Percentiles rank a stretch among this genome's conserved stretches.
phyloP scores from a whole-genome alignment of 1,284 basidiomycete species.

The Fomitopsis betulina region DNA sequence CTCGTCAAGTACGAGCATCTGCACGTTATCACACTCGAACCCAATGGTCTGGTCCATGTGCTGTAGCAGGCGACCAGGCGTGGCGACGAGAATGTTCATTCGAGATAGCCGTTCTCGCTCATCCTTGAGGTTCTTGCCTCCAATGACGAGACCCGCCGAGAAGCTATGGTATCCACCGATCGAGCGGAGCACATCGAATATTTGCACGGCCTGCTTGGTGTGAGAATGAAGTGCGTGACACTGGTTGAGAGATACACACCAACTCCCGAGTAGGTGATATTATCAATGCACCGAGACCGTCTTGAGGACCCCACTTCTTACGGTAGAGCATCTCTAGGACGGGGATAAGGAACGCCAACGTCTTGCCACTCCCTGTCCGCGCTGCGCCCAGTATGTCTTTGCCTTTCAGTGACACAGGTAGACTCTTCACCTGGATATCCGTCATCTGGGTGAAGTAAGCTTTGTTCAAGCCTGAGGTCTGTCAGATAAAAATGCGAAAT shows the following conservation, averaged over 20 bases:
- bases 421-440: conserved; percentile 67
- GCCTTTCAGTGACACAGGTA: conserved; percentile 62
- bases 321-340: conserved; percentile 73
- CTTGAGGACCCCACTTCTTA: conserved; percentile 74
- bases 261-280: conserved; percentile 96
- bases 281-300: conserved; percentile 88
- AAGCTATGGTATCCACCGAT: conserved; percentile 91
- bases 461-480: conserved; percentile 70
- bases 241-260: conserved; percentile 37
- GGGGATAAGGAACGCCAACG: conserved; percentile 78
- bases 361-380: conserved; percentile 81
- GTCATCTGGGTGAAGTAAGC: conserved; percentile 86
- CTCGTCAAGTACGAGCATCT: conserved; percentile 95
- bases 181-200: conserved; percentile 91
- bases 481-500: background rate
- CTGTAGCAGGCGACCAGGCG: conserved; percentile 91
- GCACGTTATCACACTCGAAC: conserved; percentile 88
- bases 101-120: conserved; percentile 84
- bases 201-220: conserved; percentile 79
- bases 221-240: background rate
- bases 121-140: conserved; percentile 94
- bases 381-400: conserved; percentile 77
- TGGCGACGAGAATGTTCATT: conserved; percentile 98
- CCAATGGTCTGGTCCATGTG: conserved; percentile 98
- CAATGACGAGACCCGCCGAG: conserved; percentile 94